Conservation (phyloP, 108 stramenopile genomes). For the Nitzschia palea region DNA sequence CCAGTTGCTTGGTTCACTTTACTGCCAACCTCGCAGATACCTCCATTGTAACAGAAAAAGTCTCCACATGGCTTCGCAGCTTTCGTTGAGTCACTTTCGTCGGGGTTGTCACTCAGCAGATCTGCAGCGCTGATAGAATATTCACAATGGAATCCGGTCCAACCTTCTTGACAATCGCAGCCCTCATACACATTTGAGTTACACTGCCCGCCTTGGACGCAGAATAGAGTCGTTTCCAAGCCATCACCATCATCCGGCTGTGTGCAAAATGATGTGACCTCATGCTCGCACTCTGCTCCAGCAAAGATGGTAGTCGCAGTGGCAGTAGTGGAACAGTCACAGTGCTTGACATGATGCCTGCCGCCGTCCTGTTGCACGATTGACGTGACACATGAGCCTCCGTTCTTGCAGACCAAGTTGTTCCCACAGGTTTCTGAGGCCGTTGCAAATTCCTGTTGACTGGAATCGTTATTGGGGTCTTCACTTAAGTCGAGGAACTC, state of each 20-base stretch:
- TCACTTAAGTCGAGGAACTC: constrained; percentile 27
- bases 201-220: constrained; percentile 28
- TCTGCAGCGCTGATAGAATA: constrained; percentile 5
- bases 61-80: neutral
- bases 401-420: constrained; percentile 28
- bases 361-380: neutral
- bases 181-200: constrained; percentile 3
- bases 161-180: constrained; percentile 27
- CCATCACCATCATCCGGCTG: neutral
- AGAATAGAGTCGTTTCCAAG: constrained; percentile 17
- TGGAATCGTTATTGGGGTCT: neutral
- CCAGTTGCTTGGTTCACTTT: neutral
- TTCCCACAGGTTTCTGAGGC: constrained; percentile 15
- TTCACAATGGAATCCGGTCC: constrained; percentile 32
- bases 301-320: neutral
- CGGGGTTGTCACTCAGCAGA: neutral
- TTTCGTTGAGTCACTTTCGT: neutral
- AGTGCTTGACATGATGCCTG: constrained; percentile 1
- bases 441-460: neutral
- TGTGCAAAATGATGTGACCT: constrained; percentile 2
- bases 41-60: constrained; percentile 41
- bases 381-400: constrained; percentile 8
- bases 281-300: constrained; percentile 15
- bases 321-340: constrained; percentile 31
- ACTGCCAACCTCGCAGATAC: constrained; percentile 1